These are phyloP conservation scores for Citrus glauca DNA, from an alignment of 345 rosid genomes.

Conservation along the genomic window DNA sequence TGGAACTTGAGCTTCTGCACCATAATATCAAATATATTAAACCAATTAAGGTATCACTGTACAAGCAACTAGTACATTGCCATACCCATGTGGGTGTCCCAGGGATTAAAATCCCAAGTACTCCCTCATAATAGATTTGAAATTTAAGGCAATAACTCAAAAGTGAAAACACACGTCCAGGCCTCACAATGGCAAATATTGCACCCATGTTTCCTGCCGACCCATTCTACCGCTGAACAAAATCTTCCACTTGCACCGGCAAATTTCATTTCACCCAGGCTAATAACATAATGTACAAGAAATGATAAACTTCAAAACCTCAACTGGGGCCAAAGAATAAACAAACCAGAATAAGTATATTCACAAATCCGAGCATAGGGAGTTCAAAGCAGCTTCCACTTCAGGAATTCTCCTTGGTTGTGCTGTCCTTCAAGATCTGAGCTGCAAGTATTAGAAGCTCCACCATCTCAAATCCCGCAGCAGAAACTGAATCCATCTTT, in stretches of 20 bases:
- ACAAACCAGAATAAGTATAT: not conserved
- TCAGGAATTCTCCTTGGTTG: conserved; percentile 7
- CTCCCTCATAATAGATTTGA: not conserved
- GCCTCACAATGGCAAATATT: not conserved
- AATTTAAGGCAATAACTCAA: not conserved
- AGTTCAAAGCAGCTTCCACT: conserved; percentile 11
- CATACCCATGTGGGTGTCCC: not conserved
- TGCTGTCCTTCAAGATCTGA: conserved; percentile 43
- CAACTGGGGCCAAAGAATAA: not conserved
- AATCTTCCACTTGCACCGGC: not conserved
- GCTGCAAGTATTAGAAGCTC: conserved; percentile 85
- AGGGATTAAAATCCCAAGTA: not conserved
- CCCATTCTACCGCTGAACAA: not conserved
- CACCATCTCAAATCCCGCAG: conserved; percentile 97
- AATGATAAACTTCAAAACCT: not conserved
- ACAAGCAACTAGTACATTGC: not conserved
- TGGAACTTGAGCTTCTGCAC: not conserved
- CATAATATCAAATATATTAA: not conserved
- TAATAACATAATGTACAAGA: not conserved
- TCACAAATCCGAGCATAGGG: not conserved
- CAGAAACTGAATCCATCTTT: conserved; percentile 69
- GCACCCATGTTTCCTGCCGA: not conserved
- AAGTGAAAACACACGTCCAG: conserved; percentile 2
- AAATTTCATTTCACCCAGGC: not conserved
- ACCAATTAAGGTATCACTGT: not conserved